A percentile compares a stretch with the other conserved stretches of the same genome.
Conservation (phyloP, 441 rosid genomes). For the Euphorbia corollata region DNA sequence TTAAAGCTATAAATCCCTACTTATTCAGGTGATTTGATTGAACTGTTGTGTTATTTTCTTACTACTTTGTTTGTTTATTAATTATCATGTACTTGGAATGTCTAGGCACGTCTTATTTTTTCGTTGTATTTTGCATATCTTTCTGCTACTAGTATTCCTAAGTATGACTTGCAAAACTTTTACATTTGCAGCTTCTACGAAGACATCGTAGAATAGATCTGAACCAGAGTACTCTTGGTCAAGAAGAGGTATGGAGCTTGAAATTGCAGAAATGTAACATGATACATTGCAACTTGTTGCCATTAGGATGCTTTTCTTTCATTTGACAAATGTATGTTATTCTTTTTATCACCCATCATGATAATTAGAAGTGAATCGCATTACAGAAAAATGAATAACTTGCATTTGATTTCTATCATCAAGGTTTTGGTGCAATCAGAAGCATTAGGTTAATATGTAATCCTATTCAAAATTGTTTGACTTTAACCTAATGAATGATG, state of each 20-base stretch:
- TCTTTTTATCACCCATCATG: not conserved
- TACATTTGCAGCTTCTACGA: conserved; percentile 42
- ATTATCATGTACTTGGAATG: not conserved
- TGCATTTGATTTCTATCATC: not conserved
- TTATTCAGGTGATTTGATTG: not conserved
- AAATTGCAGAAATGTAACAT: conserved; percentile 3
- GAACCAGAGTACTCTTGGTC: conserved; percentile 43
- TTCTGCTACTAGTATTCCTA: not conserved
- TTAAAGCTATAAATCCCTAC: not conserved
- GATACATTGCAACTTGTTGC: conserved; percentile 1
- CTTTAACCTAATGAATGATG: not conserved
- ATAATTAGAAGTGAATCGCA: not conserved
- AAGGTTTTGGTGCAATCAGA: not conserved
- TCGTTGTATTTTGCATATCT: not conserved
- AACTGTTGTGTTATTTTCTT: not conserved
- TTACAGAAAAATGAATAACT: conserved; percentile 1
- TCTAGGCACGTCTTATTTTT: conserved; percentile 1
- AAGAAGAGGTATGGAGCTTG: conserved; percentile 43
- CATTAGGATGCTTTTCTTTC: not conserved
- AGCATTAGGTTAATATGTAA: not conserved
- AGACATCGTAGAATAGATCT: conserved; percentile 62
- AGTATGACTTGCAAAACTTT: not conserved
- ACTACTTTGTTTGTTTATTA: too few relatives aligned
- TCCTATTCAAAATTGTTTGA: not conserved
- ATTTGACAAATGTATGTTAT: not conserved